phyloP scores from a whole-genome alignment of 2,329 filamentous ascomycete genomes.

The Elsinoe batatas region DNA sequence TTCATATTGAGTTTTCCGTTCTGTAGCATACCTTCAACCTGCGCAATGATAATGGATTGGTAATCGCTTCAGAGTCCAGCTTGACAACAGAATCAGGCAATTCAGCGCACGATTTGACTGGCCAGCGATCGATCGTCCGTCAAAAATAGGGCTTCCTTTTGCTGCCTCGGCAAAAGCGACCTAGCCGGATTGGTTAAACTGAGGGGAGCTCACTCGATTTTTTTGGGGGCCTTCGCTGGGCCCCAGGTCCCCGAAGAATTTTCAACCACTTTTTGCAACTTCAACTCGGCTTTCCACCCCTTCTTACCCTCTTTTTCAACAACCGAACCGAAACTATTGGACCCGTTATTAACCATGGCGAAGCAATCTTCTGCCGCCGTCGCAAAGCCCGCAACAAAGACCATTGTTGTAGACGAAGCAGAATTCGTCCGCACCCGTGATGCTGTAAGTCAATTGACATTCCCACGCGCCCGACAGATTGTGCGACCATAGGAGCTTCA shows the following conservation, averaged over 20 bases:
- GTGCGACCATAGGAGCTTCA: slow-evolving; percentile 6
- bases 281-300: not conserved
- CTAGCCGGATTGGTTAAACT: slow-evolving; percentile 2
- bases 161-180: not conserved
- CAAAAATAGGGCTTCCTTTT: not conserved
- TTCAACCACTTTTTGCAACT: slow-evolving; percentile 1
- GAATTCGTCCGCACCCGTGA: slow-evolving; percentile 74
- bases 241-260: slow-evolving; percentile 7
- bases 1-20: not conserved
- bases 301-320: not conserved
- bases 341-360: not conserved
- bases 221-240: not conserved
- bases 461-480: slow-evolving; percentile 17
- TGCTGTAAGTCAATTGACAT: slow-evolving; percentile 51
- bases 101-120: slow-evolving; percentile 3
- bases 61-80: not conserved
- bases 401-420: slow-evolving; percentile 34
- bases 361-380: slow-evolving; percentile 13
- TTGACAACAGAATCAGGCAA: not conserved
- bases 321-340: not conserved
- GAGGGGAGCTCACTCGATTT: not conserved
- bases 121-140: not conserved
- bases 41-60: not conserved
- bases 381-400: slow-evolving; percentile 15
- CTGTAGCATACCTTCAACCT: not conserved